Evolutionary conservation across 345 rosid species (phyloP).

Genomic region (Arabidopsis suecica): DNA sequence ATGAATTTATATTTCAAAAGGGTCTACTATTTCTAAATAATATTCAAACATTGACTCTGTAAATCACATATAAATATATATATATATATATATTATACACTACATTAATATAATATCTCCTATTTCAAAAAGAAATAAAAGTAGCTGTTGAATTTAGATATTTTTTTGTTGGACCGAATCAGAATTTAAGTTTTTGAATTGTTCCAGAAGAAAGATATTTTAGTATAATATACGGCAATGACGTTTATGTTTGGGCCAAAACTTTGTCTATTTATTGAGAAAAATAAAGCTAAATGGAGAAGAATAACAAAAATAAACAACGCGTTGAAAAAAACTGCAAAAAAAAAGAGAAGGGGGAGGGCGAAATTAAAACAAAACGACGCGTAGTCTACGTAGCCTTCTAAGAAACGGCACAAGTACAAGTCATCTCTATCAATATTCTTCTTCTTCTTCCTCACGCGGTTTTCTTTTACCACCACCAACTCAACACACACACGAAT

Average conservation of each 20-base stretch:
- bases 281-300: constrained; percentile 14
- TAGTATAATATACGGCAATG: constrained; percentile 6
- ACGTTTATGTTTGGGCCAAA: constrained; percentile 2
- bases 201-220: constrained; percentile 19
- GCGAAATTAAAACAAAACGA: constrained; percentile 27
- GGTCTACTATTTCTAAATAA: not conserved
- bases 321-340: constrained; percentile 24
- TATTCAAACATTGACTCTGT: not conserved
- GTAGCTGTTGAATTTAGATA: constrained; percentile 22
- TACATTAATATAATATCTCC: no score
- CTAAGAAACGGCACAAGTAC: constrained; percentile 35
- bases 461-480: constrained; percentile 50
- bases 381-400: constrained; percentile 53
- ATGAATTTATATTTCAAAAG: not conserved
- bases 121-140: not conserved
- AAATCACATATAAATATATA: no score
- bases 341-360: not conserved
- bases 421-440: constrained; percentile 27
- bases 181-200: not conserved
- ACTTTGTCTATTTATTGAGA: not conserved
- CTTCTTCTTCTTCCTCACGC: constrained; percentile 57
- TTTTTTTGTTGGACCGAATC: constrained; percentile 23
- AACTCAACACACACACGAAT: constrained; percentile 40
- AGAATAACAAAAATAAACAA: not conserved
- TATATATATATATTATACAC: no score